Conservation (phyloP, 805 yeast genomes). For the Suhomyces sp. region DNA sequence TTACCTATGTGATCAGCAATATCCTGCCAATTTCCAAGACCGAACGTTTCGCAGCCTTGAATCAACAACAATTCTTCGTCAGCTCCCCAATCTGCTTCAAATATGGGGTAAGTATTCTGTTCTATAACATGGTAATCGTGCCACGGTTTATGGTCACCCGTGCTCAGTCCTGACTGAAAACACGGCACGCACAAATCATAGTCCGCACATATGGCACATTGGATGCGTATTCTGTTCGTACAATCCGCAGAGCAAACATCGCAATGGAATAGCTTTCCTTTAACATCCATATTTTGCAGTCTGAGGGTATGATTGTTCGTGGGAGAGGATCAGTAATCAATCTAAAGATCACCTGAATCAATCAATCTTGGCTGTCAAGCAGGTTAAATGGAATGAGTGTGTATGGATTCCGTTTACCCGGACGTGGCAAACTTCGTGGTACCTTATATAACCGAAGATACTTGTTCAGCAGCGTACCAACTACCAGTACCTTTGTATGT, state of each 20-base stretch:
- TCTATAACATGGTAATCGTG: constrained; percentile 92
- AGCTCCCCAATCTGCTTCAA: constrained; percentile 94
- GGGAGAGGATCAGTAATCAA: constrained; percentile 1
- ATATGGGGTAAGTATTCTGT: constrained; percentile 92
- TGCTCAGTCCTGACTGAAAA: constrained; percentile 76
- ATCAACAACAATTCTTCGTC: constrained; percentile 89
- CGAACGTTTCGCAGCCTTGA: constrained; percentile 88
- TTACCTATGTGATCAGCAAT: constrained; percentile 96
- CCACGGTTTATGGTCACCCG: constrained; percentile 89
- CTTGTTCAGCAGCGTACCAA: too few species aligned
- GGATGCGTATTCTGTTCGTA: constrained; percentile 84
- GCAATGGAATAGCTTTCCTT: constrained; percentile 65
- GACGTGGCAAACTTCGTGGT: too few species aligned
- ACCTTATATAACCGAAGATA: too few species aligned
- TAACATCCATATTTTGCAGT: constrained; percentile 32
- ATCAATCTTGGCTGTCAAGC: constrained; percentile 3
- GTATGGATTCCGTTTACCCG: too few species aligned
- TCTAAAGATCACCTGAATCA: constrained; percentile 3
- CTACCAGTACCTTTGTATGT: too few species aligned
- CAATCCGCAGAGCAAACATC: constrained; percentile 97
- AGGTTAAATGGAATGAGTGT: too few species aligned
- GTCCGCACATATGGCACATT: constrained; percentile 90
- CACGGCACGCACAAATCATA: constrained; percentile 98
- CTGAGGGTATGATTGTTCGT: neutral
- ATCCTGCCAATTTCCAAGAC: constrained; percentile 97